phyloP scores from a whole-genome alignment of 2,329 filamentous ascomycete species.

The Fusarium bactridioides region DNA sequence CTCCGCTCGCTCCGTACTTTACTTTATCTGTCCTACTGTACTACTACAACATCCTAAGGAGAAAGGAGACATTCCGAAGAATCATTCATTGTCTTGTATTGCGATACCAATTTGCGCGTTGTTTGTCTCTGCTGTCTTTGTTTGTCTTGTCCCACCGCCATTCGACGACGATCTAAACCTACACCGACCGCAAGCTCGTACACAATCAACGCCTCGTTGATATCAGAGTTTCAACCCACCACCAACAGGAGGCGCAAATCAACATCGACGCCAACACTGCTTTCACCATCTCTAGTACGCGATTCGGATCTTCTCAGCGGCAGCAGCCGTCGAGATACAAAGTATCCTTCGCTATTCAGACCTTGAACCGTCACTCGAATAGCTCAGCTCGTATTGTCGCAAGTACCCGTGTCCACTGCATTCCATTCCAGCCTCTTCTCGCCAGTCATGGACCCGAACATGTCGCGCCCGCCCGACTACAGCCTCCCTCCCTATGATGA shows the following conservation, averaged over 20 bases:
- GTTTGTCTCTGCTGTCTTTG: neutral
- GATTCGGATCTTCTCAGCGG: slow-evolving; percentile 17
- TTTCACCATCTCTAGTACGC: neutral
- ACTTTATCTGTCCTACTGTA: slow-evolving; percentile 5
- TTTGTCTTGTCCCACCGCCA: neutral
- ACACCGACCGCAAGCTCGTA: slow-evolving; percentile 11
- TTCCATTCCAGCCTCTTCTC: slow-evolving; percentile 45
- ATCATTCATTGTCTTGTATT: slow-evolving; percentile 17
- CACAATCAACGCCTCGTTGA: slow-evolving; percentile 12
- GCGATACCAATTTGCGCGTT: neutral
- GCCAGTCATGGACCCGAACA: slow-evolving; percentile 58
- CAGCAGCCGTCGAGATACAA: slow-evolving; percentile 31
- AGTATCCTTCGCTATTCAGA: slow-evolving; percentile 4
- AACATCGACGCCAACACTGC: slow-evolving; percentile 5
- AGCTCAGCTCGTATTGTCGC: slow-evolving; percentile 20
- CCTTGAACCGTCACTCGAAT: slow-evolving; percentile 11
- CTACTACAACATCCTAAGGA: slow-evolving; percentile 15
- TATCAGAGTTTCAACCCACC: slow-evolving; percentile 19
- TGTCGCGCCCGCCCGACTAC: slow-evolving; percentile 65
- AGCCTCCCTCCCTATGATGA: slow-evolving; percentile 65
- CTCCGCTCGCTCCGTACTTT: slow-evolving; percentile 31
- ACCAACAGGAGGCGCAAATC: slow-evolving; percentile 5
- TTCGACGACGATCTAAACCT: slow-evolving; percentile 13
- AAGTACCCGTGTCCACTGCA: slow-evolving; percentile 36
- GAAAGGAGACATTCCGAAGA: slow-evolving; percentile 7